Evolutionary conservation across 306 rosid species (phyloP).

Genomic region (Sicyos baderoa): DNA sequence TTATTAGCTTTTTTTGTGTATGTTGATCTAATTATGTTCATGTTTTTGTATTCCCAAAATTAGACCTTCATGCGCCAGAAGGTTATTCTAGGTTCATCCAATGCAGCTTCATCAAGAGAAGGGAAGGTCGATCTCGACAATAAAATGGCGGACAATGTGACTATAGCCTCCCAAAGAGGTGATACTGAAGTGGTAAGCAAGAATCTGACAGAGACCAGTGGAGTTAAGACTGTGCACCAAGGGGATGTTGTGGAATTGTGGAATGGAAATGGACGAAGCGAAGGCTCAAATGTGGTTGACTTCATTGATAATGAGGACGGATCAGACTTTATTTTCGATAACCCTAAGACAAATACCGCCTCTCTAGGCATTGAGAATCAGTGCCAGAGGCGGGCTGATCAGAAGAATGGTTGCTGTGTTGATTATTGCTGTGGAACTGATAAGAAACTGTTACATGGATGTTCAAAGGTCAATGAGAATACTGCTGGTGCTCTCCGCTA

Average conservation of each 20-base stretch:
- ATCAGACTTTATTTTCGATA: slow-evolving; percentile 5
- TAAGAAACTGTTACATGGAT: slow-evolving; percentile 32
- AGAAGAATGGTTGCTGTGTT: slow-evolving; percentile 35
- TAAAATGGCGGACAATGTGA: slow-evolving; percentile 25
- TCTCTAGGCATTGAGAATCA: background rate
- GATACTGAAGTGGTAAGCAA: slow-evolving; percentile 17
- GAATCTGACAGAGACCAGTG: slow-evolving; percentile 32
- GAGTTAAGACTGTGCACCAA: slow-evolving; percentile 26
- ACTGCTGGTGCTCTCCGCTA: slow-evolving; percentile 69
- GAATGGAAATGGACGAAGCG: slow-evolving; percentile 23
- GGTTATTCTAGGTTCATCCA: slow-evolving; percentile 55
- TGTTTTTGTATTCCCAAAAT: slow-evolving; percentile 13
- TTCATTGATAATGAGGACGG: slow-evolving; percentile 18
- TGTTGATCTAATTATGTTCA: slow-evolving; percentile 16
- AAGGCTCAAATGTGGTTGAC: slow-evolving; percentile 32
- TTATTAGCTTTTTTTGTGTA: background rate
- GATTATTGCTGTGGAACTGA: slow-evolving; percentile 43
- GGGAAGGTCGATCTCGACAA: slow-evolving; percentile 27
- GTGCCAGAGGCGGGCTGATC: slow-evolving; percentile 33
- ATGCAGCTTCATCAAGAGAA: slow-evolving; percentile 35
- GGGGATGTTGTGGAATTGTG: slow-evolving; percentile 27
- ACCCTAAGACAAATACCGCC: slow-evolving; percentile 9
- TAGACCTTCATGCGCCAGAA: slow-evolving; percentile 97
- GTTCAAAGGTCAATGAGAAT: slow-evolving; percentile 52
- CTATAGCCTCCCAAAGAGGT: slow-evolving; percentile 23